These are phyloP conservation scores for Rhodotorula sp. DNA, from an alignment of 1,284 basidiomycete genomes.

Conservation along the genomic window DNA sequence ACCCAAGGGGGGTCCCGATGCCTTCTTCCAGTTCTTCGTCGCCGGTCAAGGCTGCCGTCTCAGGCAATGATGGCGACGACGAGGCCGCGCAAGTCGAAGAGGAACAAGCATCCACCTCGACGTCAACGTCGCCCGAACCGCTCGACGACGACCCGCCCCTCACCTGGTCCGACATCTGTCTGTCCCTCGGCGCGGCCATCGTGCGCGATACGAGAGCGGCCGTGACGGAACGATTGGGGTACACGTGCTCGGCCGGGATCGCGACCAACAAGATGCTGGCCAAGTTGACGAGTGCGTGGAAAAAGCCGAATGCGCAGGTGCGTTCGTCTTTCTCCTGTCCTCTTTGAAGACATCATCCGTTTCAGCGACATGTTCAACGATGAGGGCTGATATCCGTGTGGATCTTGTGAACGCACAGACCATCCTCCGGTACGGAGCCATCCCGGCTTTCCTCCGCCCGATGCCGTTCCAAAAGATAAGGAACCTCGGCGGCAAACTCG, in stretches of 20 bases:
- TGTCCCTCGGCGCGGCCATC: slow-evolving; percentile 83
- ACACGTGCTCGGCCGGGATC: slow-evolving; percentile 95
- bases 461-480: slow-evolving; percentile 93
- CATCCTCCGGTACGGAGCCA: slow-evolving; percentile 75
- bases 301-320: slow-evolving; percentile 81
- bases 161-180: slow-evolving; percentile 89
- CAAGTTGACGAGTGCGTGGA: slow-evolving; percentile 81
- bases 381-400: slow-evolving; percentile 28
- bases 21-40: slow-evolving; percentile 21
- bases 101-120: not conserved
- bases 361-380: not conserved
- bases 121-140: not conserved
- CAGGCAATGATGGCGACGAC: not conserved
- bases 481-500: slow-evolving; percentile 91
- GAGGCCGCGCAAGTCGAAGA: not conserved
- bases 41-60: not conserved
- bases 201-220: slow-evolving; percentile 68
- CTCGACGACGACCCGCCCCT: slow-evolving; percentile 37
- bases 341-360: too few species aligned
- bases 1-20: slow-evolving; percentile 39
- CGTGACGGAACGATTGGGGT: slow-evolving; percentile 68
- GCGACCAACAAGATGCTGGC: slow-evolving; percentile 71
- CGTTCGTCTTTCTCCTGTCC: slow-evolving; percentile 20
- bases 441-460: slow-evolving; percentile 73
- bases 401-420: slow-evolving; percentile 55